Conservation (phyloP, 305 asterid species). For the Fraxinus sp. region DNA sequence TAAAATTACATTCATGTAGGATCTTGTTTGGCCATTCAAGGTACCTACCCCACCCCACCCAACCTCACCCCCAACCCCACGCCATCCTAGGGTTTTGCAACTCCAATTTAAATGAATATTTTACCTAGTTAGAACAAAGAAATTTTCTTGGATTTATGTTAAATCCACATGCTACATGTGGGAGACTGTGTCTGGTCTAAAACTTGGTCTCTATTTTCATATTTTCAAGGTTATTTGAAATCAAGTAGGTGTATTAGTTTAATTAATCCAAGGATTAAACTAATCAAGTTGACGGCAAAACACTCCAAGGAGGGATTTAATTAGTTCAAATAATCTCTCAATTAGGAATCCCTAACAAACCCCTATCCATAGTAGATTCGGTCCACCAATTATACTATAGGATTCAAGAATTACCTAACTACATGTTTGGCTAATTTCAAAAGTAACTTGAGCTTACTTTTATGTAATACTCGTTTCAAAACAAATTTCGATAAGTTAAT, state of each 20-base stretch:
- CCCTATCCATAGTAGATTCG: neutral
- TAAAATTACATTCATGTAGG: slow-evolving; percentile 24
- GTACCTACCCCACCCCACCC: slow-evolving; percentile 24
- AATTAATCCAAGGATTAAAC: slow-evolving; percentile 29
- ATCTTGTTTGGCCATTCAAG: slow-evolving; percentile 29
- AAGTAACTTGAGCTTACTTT: neutral
- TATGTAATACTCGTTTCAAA: neutral
- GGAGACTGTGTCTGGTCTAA: slow-evolving; percentile 57
- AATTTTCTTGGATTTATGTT: slow-evolving; percentile 54
- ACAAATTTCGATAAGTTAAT: neutral
- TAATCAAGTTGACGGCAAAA: slow-evolving; percentile 28
- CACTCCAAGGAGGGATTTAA: neutral
- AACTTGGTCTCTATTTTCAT: slow-evolving; percentile 32
- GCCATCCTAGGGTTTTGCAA: slow-evolving; percentile 37
- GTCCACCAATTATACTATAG: slow-evolving; percentile 4
- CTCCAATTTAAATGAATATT: slow-evolving; percentile 28
- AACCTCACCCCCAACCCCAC: slow-evolving; percentile 24
- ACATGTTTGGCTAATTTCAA: neutral
- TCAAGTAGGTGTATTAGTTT: slow-evolving; percentile 26
- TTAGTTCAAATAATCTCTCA: slow-evolving; percentile 15
- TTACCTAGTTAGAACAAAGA: slow-evolving; percentile 34
- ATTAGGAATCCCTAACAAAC: slow-evolving; percentile 10
- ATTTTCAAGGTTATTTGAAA: slow-evolving; percentile 37
- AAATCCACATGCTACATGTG: slow-evolving; percentile 72
- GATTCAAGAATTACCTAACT: neutral